phyloP scores from a whole-genome alignment of 352 stramenopile species.

The Pythium aristosporum region DNA sequence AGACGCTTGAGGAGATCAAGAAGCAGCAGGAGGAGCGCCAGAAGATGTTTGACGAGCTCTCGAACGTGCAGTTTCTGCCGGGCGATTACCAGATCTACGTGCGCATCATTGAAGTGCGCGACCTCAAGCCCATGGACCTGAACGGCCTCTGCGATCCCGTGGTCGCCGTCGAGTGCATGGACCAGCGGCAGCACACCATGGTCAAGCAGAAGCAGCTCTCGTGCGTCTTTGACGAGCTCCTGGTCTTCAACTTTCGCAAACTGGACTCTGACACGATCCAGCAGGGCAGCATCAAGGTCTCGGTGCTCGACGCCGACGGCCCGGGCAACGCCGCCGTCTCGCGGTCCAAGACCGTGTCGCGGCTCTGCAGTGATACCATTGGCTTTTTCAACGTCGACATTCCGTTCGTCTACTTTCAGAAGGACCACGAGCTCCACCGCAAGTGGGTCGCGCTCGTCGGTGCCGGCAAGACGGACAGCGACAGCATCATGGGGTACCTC shows the following conservation, averaged over 20 bases:
- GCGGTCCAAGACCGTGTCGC: constrained; percentile 29
- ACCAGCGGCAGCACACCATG: constrained; percentile 73
- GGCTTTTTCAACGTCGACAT: constrained; percentile 86
- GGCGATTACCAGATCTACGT: constrained; percentile 88
- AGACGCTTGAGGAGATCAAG: constrained; percentile 59
- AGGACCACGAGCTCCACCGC: constrained; percentile 85
- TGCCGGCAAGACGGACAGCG: constrained; percentile 64
- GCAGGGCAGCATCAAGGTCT: constrained; percentile 75
- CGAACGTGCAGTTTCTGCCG: constrained; percentile 69
- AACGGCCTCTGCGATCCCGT: constrained; percentile 89
- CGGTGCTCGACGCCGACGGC: constrained; percentile 80
- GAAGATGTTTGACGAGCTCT: constrained; percentile 73
- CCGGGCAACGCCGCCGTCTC: constrained; percentile 22
- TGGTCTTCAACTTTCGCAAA: constrained; percentile 88
- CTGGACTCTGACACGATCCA: constrained; percentile 75
- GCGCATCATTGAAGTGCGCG: constrained; percentile 89
- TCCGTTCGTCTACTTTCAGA: constrained; percentile 81
- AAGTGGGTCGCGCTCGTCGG: constrained; percentile 90
- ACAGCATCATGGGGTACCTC: constrained; percentile 90
- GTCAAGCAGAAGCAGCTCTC: constrained; percentile 84
- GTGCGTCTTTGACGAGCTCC: constrained; percentile 89
- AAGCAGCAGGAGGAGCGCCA: constrained; percentile 68
- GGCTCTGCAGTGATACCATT: constrained; percentile 75
- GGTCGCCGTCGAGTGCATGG: constrained; percentile 81
- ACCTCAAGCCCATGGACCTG: constrained; percentile 85